Conservation (phyloP, 768 basidiomycete species). For the Kwoniella sp. region DNA sequence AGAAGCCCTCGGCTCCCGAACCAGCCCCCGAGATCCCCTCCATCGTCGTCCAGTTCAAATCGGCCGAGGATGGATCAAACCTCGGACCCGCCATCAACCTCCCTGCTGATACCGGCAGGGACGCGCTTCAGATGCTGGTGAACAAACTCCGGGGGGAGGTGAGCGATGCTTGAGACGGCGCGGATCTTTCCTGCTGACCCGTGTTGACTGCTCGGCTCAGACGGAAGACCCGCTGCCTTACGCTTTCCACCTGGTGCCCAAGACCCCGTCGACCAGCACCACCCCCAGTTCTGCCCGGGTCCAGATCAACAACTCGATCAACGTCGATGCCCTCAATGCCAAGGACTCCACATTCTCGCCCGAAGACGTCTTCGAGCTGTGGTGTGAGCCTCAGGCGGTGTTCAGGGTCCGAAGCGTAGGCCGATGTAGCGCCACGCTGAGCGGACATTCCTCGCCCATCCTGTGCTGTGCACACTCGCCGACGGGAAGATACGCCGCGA, state of each 20-base stretch:
- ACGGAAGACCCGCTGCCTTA: conserved; percentile 89
- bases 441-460: conserved; percentile 87
- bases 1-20: conserved; percentile 49
- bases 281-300: conserved; percentile 63
- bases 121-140: conserved; percentile 78
- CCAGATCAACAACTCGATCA: conserved; percentile 76
- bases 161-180: conserved; percentile 30
- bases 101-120: conserved; percentile 77
- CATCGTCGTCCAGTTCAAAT: conserved; percentile 86
- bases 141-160: conserved; percentile 80
- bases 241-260: conserved; percentile 68
- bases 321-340: conserved; percentile 70
- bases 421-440: conserved; percentile 85
- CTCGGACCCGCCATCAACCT: conserved; percentile 84
- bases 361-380: conserved; percentile 81
- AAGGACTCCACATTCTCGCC: conserved; percentile 37
- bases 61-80: conserved; percentile 73
- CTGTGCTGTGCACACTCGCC: conserved; percentile 94
- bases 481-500: conserved; percentile 82
- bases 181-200: neutral
- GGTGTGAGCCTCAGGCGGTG: conserved; percentile 91
- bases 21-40: conserved; percentile 56
- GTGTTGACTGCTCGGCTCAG: conserved; percentile 47
- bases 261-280: conserved; percentile 29
- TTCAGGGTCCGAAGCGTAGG: conserved; percentile 92